Percentiles rank a stretch among this genome's conserved stretches.
Conservation (phyloP, 495 filamentous ascomycete species). For the Trichocladium uniseriatum region DNA sequence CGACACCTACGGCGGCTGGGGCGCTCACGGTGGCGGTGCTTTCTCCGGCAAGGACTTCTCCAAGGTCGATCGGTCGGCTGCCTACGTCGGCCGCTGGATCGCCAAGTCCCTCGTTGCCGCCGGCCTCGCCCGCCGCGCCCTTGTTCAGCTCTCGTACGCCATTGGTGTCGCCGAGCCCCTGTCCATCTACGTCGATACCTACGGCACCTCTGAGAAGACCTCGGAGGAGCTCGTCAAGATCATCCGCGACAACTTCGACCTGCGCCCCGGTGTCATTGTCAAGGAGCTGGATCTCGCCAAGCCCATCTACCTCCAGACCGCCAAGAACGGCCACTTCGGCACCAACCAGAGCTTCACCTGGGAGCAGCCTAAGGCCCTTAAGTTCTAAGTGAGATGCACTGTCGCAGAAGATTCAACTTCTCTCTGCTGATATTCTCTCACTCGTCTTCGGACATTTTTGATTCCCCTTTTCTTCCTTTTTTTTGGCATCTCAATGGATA, state of each 20-base stretch:
- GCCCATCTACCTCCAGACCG: slow-evolving; percentile 96
- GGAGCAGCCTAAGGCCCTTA: slow-evolving; percentile 95
- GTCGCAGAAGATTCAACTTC: slow-evolving; percentile 33
- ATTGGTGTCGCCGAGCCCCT: slow-evolving; percentile 97
- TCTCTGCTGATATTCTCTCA: slow-evolving; percentile 23
- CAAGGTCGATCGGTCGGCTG: slow-evolving; percentile 97
- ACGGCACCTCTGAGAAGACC: slow-evolving; percentile 66
- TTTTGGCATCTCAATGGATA: slow-evolving; percentile 21
- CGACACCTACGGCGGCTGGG: slow-evolving; percentile 99
- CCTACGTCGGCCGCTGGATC: slow-evolving; percentile 96
- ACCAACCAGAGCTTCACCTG: slow-evolving; percentile 96
- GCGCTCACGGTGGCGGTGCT: slow-evolving; percentile 98
- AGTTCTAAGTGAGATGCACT: slow-evolving; percentile 52
- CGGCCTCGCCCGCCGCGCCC: slow-evolving; percentile 76
- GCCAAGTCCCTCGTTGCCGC: slow-evolving; percentile 93
- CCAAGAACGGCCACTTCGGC: slow-evolving; percentile 97
- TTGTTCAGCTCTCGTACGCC: slow-evolving; percentile 97
- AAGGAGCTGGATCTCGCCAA: slow-evolving; percentile 90
- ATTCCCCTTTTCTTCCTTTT: slow-evolving; percentile 7
- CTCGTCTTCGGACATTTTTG: slow-evolving; percentile 17
- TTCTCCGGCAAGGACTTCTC: slow-evolving; percentile 99
- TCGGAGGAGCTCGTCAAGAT: slow-evolving; percentile 83
- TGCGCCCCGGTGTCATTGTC: slow-evolving; percentile 96
- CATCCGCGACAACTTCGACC: slow-evolving; percentile 90
- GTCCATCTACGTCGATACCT: slow-evolving; percentile 78